Evolutionary conservation across 805 yeast species (phyloP).

Genomic region (Kodamaea neixiangensis): DNA sequence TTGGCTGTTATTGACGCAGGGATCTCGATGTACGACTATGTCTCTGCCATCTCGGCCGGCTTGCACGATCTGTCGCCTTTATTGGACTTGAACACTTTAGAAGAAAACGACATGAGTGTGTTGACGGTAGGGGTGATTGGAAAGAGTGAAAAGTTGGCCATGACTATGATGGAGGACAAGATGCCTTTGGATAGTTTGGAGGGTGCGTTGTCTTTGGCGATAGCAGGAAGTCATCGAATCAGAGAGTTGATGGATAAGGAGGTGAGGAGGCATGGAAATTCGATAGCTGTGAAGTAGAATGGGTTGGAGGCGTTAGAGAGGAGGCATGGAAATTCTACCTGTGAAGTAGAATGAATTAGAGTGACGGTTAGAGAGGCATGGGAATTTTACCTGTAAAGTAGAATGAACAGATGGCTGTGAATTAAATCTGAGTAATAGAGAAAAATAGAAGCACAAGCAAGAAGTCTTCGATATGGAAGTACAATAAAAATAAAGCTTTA

Average conservation of each 20-base stretch:
- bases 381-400: no score
- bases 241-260: constrained; percentile 85
- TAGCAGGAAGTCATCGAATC: constrained; percentile 82
- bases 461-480: no score
- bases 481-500: no score
- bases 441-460: no score
- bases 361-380: no score
- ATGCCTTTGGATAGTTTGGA: constrained; percentile 82
- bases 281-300: constrained; percentile 15
- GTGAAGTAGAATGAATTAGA: no score
- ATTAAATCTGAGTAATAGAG: no score
- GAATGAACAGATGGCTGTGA: no score
- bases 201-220: constrained; percentile 73
- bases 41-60: constrained; percentile 79
- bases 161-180: constrained; percentile 78
- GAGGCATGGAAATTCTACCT: no score
- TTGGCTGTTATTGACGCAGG: constrained; percentile 94
- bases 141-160: constrained; percentile 71
- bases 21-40: constrained; percentile 88
- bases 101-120: constrained; percentile 79
- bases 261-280: constrained; percentile 73
- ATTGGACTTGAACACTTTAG: constrained; percentile 78
- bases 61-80: constrained; percentile 73
- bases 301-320: neutral
- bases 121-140: constrained; percentile 87